Evolutionary conservation across 106 monocot genomes (phyloP), one percentile per base, ranked within the genome.

Genomic region (Gastrodia elata): DNA sequence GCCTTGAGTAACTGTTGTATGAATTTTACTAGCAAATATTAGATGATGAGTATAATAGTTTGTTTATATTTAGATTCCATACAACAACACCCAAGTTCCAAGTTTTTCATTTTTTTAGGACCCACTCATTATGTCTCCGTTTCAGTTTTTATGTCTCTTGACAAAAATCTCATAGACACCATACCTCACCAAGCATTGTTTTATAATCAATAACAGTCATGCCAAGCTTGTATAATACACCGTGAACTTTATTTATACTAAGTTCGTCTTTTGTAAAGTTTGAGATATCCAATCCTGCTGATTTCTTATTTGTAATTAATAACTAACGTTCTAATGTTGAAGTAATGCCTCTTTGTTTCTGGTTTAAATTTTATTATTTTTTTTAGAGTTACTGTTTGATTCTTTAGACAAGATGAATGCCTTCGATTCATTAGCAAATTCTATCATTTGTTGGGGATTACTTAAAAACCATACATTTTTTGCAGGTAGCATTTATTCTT

Each of bases 401-500:
- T 61, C 30, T 30, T 27, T 3, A 61, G 61, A 2, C 13, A 3
- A 32, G 24, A 57, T 57, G 30, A 61, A 61, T 61, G 22, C 27
- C 32, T 32, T 24, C 27, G 22, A 25, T 57, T 22, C 57, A 27
- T 28, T 5, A 10, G 24, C 24, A 58, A 25, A 26, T 58, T 10
- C 57, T 58, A 4, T 58, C 27, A 25, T 58, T 58, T 58, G 9
- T 44, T 16, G 9, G 4, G 27, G 27, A 61, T 61, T 61, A 61
- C 61, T 61, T 24, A 61, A 61, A 61, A 13, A 32, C 61, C 10
- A 61, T 61, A 5, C 9, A 69, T 69, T 39, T 69, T 26, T 75
- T 87, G 68, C 90, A 97, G 96, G 96, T 88, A 68, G 92, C 92
- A 28, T 97, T 97, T 83, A 64, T 97, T 76, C 72, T 97, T 38